Conservation (phyloP, 208 protist species). For the Wallacemonas sp. region DNA sequence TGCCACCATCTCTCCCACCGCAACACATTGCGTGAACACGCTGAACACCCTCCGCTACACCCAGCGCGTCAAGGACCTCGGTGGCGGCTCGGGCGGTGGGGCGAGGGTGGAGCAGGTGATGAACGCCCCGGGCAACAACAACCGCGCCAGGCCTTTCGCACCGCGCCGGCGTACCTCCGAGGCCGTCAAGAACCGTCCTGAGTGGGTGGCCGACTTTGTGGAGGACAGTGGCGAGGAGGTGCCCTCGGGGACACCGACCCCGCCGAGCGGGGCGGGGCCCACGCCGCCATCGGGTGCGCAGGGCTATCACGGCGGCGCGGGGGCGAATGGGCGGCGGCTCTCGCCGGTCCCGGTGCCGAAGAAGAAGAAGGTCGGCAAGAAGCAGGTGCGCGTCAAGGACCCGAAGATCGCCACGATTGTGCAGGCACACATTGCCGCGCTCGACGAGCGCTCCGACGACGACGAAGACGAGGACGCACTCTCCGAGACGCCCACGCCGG, state of each 20-base stretch:
- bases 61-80: constrained; percentile 95
- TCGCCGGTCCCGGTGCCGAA: constrained; percentile 24
- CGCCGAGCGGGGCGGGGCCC: constrained; percentile 16
- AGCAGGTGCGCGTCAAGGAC: constrained; percentile 58
- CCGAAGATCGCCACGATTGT: constrained; percentile 91
- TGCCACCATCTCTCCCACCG: constrained; percentile 94
- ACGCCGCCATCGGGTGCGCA: constrained; percentile 17
- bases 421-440: constrained; percentile 78
- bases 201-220: constrained; percentile 81
- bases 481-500: constrained; percentile 18
- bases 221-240: constrained; percentile 33
- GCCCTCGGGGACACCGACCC: constrained; percentile 5
- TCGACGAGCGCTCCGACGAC: constrained; percentile 57
- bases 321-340: constrained; percentile 8
- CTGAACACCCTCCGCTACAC: constrained; percentile 99
- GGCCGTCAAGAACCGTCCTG: constrained; percentile 57
- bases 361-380: constrained; percentile 16
- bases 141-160: constrained; percentile 18
- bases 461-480: constrained; percentile 67
- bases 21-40: constrained; percentile 94
- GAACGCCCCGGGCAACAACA: constrained; percentile 18
- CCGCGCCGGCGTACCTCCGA: constrained; percentile 20
- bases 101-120: constrained; percentile 53
- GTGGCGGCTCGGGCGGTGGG: constrained; percentile 42
- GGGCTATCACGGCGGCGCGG: constrained; percentile 22